A percentile compares a stretch with the other conserved stretches of the same genome.
phyloP scores from a whole-genome alignment of 2,329 filamentous ascomycete species.

The Coniella lustricola region DNA sequence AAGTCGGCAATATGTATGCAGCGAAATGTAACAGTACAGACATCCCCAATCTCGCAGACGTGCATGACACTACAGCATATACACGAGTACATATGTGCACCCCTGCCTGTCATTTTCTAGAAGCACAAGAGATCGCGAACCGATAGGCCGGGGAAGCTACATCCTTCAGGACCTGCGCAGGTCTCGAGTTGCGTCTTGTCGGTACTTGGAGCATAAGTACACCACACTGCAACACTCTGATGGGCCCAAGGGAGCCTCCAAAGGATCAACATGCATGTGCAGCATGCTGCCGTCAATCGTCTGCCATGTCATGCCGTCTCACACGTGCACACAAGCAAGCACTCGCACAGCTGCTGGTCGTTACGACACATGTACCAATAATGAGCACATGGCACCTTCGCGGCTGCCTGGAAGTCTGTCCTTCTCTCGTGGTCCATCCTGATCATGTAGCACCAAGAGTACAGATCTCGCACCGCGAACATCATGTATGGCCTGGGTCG shows the following conservation, averaged over 20 bases:
- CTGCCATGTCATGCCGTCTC: too few species aligned
- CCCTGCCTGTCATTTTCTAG: not conserved
- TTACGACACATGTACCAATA: too few species aligned
- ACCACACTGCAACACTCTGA: not conserved
- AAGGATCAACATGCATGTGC: not conserved
- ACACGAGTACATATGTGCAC: too few species aligned
- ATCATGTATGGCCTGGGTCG: not conserved
- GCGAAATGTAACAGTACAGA: not conserved
- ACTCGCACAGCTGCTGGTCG: too few species aligned
- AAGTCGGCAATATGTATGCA: slow-evolving; percentile 15
- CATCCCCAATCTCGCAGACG: slow-evolving; percentile 7
- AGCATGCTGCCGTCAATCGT: not conserved
- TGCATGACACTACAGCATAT: not conserved
- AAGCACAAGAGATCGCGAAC: not conserved
- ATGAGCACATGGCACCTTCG: too few species aligned
- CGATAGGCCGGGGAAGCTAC: not conserved
- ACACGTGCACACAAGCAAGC: too few species aligned
- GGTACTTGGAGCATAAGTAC: too few species aligned
- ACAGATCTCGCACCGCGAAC: too few species aligned
- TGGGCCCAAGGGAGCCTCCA: not conserved
- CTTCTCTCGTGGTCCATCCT: too few species aligned
- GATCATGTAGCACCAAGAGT: too few species aligned
- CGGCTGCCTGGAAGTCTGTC: too few species aligned
- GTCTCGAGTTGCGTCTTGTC: not conserved
- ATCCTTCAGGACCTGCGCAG: not conserved